Evolutionary conservation across 2,329 filamentous ascomycete genomes (phyloP).

Genomic region (Cladobotryum protrusum): DNA sequence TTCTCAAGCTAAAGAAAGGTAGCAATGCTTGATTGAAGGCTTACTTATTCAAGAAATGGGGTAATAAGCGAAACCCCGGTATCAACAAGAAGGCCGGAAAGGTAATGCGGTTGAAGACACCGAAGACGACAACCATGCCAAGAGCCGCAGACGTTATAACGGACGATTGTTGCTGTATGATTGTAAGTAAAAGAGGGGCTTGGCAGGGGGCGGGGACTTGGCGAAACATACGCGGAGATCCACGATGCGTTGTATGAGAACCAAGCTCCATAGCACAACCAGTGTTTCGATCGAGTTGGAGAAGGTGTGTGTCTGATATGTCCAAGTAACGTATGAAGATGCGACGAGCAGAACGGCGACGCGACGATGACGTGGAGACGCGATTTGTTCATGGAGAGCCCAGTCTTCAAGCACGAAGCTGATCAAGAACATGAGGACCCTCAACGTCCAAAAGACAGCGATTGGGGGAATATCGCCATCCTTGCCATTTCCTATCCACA

Average conservation of each 20-base stretch:
- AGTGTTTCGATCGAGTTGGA: constrained; percentile 96
- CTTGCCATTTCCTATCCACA: constrained; percentile 78
- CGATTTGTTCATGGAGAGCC: constrained; percentile 88
- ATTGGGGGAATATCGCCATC: constrained; percentile 75
- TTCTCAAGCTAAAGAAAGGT: background rate
- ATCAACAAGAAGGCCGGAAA: constrained; percentile 90
- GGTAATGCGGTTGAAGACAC: constrained; percentile 93
- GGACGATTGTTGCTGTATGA: constrained; percentile 62
- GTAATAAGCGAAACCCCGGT: constrained; percentile 75
- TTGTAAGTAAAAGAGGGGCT: constrained; percentile 20
- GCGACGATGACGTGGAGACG: constrained; percentile 63
- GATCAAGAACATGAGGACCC: constrained; percentile 85
- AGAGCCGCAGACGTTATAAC: constrained; percentile 70
- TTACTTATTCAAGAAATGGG: constrained; percentile 77
- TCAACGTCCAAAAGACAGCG: constrained; percentile 81
- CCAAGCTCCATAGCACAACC: constrained; percentile 86
- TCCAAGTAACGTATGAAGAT: constrained; percentile 98
- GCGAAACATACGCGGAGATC: constrained; percentile 60
- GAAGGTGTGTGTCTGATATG: constrained; percentile 96
- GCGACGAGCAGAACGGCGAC: constrained; percentile 78
- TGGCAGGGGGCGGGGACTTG: background rate
- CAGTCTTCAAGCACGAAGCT: constrained; percentile 98
- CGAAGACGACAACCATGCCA: constrained; percentile 75
- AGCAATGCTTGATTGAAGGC: constrained; percentile 21
- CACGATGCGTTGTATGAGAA: constrained; percentile 81